Evolutionary conservation across 371 early-diverging fungal genomes (phyloP).

Genomic region (Rhizopus stolonifer): DNA sequence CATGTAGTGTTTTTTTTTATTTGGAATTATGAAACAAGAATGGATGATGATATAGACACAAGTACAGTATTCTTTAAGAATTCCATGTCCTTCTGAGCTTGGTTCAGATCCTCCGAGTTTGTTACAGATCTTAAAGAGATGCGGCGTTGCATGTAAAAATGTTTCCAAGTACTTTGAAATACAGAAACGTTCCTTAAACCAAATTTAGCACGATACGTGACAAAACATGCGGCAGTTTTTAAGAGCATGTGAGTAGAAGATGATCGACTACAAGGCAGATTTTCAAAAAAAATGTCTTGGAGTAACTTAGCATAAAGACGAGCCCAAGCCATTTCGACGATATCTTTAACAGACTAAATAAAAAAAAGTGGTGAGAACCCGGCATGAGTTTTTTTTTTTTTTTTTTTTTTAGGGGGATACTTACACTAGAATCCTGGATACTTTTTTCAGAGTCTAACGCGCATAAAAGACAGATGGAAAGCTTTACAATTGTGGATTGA

Average conservation of each 20-base stretch:
- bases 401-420: not conserved
- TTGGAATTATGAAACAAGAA: not conserved
- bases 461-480: not conserved
- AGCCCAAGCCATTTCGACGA: slow-evolving; percentile 3
- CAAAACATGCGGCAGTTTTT: slow-evolving; percentile 4
- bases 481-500: not conserved
- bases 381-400: no score
- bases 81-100: not conserved
- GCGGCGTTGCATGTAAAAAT: slow-evolving; percentile 8
- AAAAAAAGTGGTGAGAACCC: not conserved
- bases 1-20: no score
- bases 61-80: not conserved
- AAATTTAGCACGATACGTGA: not conserved
- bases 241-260: not conserved
- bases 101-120: not conserved
- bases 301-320: slow-evolving; percentile 3
- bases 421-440: not conserved
- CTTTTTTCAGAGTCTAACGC: not conserved
- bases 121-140: slow-evolving; percentile 12
- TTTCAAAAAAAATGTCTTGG: slow-evolving; percentile 9
- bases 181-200: not conserved
- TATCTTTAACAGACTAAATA: not conserved
- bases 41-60: not conserved
- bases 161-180: slow-evolving; percentile 11
- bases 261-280: not conserved